A percentile compares a stretch with the other conserved stretches of the same genome.
These are phyloP conservation scores for Bruguiera gymnorhiza DNA, from an alignment of 345 rosid genomes.

Conservation along the genomic window DNA sequence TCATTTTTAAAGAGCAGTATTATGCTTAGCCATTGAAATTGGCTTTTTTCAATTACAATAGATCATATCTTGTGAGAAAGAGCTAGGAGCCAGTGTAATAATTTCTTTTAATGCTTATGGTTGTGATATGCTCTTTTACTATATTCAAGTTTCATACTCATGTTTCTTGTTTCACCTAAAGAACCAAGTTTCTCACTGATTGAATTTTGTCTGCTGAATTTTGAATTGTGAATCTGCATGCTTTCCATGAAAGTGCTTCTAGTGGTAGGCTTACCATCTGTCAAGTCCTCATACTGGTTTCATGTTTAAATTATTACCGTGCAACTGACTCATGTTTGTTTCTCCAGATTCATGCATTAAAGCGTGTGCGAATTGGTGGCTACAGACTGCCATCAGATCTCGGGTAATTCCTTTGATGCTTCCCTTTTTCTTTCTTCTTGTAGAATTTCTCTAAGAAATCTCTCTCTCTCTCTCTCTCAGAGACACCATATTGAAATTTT, in stretches of 20 bases:
- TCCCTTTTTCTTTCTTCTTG: constrained; percentile 5
- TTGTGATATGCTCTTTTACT: not conserved
- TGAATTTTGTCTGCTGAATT: constrained; percentile 6
- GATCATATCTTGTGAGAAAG: not conserved
- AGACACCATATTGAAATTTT: too few species aligned
- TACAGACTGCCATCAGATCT: constrained; percentile 89
- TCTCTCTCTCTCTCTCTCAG: not conserved
- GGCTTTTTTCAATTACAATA: too few species aligned
- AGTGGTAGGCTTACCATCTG: too few species aligned
- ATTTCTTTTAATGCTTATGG: not conserved
- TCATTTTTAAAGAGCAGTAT: not conserved
- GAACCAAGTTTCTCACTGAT: not conserved
- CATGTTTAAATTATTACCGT: not conserved
- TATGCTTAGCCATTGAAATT: not conserved
- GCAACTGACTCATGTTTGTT: constrained; percentile 13
- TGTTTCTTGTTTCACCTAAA: not conserved
- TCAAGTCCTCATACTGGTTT: too few species aligned
- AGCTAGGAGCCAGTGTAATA: not conserved
- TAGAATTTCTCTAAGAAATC: not conserved
- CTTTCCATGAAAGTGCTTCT: not conserved
- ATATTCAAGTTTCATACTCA: not conserved
- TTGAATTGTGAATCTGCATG: not conserved
- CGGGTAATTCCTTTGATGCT: constrained; percentile 47
- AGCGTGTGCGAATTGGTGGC: constrained; percentile 83
- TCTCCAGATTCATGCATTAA: constrained; percentile 69